Conservation (phyloP, 106 monocot genomes). For the Iris macrosiphon region DNA sequence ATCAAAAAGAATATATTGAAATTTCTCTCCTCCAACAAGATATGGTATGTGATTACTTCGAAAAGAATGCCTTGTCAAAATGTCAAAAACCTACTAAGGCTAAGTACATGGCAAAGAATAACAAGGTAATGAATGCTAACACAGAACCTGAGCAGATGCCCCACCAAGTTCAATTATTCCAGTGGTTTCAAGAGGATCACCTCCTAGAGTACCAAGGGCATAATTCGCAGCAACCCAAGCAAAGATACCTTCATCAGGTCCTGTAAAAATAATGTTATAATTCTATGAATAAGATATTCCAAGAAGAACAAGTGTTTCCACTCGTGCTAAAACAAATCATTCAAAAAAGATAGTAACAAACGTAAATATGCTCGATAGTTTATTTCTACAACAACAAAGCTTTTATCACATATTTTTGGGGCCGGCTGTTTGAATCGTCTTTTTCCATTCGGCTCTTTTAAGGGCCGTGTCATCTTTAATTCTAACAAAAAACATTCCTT, state of each 20-base stretch:
- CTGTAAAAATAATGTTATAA: conserved; percentile 21
- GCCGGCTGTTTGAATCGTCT: too few species aligned
- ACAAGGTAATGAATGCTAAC: neutral
- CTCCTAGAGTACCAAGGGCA: conserved; percentile 78
- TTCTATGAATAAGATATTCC: neutral
- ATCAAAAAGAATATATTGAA: too few species aligned
- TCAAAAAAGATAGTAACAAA: neutral
- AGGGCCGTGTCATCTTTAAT: too few species aligned
- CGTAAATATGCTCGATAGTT: too few species aligned
- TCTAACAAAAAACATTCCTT: too few species aligned
- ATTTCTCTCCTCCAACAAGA: too few species aligned
- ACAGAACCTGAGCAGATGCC: conserved; percentile 91
- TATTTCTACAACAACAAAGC: too few species aligned
- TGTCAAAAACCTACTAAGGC: too few species aligned
- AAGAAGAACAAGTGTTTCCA: neutral
- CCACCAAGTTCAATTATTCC: conserved; percentile 98
- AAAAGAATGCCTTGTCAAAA: too few species aligned
- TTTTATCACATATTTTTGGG: too few species aligned
- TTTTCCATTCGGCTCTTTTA: too few species aligned
- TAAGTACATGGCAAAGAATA: neutral
- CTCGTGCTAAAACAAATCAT: neutral
- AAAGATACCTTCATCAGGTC: conserved; percentile 88
- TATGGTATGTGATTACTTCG: too few species aligned
- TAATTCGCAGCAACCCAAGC: conserved; percentile 98
- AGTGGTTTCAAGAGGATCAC: conserved; percentile 69